Conservation (phyloP, 176 grass and related monocot genomes). For the Coix lacrymajobi region DNA sequence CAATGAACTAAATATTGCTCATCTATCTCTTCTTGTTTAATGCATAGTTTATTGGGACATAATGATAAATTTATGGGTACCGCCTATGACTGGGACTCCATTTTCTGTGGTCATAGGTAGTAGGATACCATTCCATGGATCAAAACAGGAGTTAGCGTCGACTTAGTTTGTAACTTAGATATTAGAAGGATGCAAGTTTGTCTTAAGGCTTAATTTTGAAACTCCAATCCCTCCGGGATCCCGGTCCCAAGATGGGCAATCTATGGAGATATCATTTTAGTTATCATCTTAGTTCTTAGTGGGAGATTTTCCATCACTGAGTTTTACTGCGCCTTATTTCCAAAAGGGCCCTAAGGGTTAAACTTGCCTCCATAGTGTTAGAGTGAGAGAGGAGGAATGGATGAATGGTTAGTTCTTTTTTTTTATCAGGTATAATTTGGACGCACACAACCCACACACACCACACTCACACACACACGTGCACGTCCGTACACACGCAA, state of each 20-base stretch:
- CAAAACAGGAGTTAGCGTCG: not conserved
- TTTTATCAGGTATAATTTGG: no score
- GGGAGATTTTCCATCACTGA: no score
- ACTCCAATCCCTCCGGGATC: no score
- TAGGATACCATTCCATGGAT: not conserved
- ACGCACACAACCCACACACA: no score
- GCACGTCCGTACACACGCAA: no score
- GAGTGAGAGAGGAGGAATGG: not conserved
- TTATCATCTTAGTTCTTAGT: no score
- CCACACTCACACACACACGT: no score
- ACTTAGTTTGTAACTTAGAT: not conserved
- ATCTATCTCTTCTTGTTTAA: not conserved
- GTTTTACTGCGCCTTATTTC: no score
- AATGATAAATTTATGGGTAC: not conserved
- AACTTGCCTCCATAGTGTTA: not conserved
- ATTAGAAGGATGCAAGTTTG: not conserved
- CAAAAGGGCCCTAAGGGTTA: no score
- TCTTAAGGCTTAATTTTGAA: not conserved
- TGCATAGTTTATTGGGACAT: not conserved
- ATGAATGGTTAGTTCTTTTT: not conserved
- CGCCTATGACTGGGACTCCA: not conserved
- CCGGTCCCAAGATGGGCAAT: no score
- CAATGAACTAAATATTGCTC: not conserved
- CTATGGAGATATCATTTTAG: no score
- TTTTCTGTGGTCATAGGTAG: not conserved